Evolutionary conservation across 805 yeast species (phyloP), one percentile per base, ranked within the genome.

Genomic region (Clavispora fructus): DNA sequence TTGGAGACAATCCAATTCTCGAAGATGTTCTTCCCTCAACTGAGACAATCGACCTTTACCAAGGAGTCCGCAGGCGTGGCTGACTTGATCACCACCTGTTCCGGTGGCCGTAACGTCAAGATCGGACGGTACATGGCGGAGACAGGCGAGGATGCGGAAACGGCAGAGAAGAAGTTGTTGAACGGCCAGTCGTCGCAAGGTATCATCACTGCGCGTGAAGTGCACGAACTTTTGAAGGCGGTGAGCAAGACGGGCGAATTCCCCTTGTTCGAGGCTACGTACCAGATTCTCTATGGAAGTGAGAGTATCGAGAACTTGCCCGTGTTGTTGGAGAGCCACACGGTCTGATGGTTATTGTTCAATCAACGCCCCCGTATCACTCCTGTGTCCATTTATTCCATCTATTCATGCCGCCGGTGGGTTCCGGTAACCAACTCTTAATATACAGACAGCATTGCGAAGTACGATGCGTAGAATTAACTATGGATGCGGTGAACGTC

Each of bases 181-280:
- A 90, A 94, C 64, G 99, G 99, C 43, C 97, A 91, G 75, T 84
- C 94, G 40, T 95, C 97, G 48, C 99, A 94, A 74, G 99, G 99
- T 68, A 78, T 91, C 48, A 79, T 86, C 61, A 94, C 99, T 35
- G 78, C 91, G 46, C 81, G 79, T 63, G 99, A 94, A 74, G 97
- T 94, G 39, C 87, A 89, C 67, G 95, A 87, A 59, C 81, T 90
- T 65, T 77, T 88, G 62, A 73, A 65, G 35, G 75, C 74, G 52
- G 75, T 73, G 60, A 67, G 70, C 45, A 68, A 76, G 62, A 61
- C 72, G 49, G 73, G 73, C 42, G 94, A 90, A 53, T 92, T 85
- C 79, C 98, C 98, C 52, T 74, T 85, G 51, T 80, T 85, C 58
- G 79, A 76, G 54, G 83, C 87, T 39, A 90, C 95, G 42, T 90